Evolutionary conservation across 169 alveolate species (phyloP), one percentile per base, ranked within the genome.

Genomic region (Cryptosporidium sp.): DNA sequence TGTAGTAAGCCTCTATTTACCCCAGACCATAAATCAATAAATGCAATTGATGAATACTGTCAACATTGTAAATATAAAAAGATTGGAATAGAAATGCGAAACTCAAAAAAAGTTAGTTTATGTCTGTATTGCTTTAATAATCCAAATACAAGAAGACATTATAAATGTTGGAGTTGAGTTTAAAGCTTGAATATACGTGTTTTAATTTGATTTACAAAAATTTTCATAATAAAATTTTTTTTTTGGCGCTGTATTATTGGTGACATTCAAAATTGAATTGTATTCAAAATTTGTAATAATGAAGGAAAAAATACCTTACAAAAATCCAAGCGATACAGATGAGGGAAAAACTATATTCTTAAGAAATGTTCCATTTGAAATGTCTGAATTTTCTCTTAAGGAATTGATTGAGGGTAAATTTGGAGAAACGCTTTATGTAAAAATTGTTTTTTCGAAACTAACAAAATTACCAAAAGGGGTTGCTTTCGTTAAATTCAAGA

Each of bases 401-500:
- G 50, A 37, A 29, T 48, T 80, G 37, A 45, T 80, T 43, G 89
- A 80, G 33, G 23, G 39, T 4, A 59, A 26, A 26, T 80, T 80
- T 59, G 89, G 89, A 59, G 75, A 80, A 41, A 52, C 65, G 1
- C 39, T 61, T 12, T 80, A 80, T 29, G 89, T 65, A 8, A 59
- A 65, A 41, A 62, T 62, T 5, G 89, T 80, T 65, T 18, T 80
- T 41, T 80, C 89, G 23, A 80, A 52, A 14, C 21, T 39, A 16
- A 80, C 89, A 3, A 33, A 80, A 31, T 39, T 80, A 6, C 89
- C 89, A 4, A 80, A 80, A 80, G 89, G 89, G 26, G 89, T 80
- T 37, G 89, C 89, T n/a, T 80, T 80, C 16, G 45, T 80, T 43
- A 80, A 80, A 65, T 80, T 80, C 29, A 55, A 41, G 48, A 23